Evolutionary conservation across 106 monocot species (phyloP).

Genomic region (Acanthochlamys bracteata): DNA sequence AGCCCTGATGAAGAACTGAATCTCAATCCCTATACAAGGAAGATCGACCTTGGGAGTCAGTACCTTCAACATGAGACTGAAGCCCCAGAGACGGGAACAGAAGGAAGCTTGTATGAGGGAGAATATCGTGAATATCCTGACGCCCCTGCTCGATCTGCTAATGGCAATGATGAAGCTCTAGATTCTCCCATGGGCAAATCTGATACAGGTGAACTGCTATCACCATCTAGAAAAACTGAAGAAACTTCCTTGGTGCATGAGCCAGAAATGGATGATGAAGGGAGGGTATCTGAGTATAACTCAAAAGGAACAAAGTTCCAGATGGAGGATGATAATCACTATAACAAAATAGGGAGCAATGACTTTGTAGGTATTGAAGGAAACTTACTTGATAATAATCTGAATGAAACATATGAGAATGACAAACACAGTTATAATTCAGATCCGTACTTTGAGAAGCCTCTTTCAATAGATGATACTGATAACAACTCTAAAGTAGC

Average conservation of each 20-base stretch:
- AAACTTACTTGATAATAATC: not conserved
- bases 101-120: not conserved
- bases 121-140: not conserved
- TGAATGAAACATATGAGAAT: not conserved
- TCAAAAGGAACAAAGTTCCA: not conserved
- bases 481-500: not conserved
- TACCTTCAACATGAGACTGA: not conserved
- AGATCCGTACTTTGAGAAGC: not conserved
- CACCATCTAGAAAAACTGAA: not conserved
- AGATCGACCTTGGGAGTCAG: not conserved
- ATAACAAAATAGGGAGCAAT: conserved; percentile 1
- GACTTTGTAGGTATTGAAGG: not conserved
- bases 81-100: not conserved
- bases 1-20: not conserved
- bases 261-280: not conserved
- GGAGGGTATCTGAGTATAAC: not conserved
- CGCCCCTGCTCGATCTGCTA: not conserved
- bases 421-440: conserved; percentile 1
- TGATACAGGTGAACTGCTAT: not conserved
- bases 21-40: conserved; percentile 8
- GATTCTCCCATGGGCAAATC: not conserved
- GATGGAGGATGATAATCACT: not conserved
- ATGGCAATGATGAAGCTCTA: conserved; percentile 8
- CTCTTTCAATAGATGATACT: not conserved
- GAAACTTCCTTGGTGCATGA: conserved; percentile 2